Percentiles rank a stretch among this genome's conserved stretches.
Evolutionary conservation across 2,329 filamentous ascomycete genomes (phyloP).

Genomic region (Penicillium sp.): DNA sequence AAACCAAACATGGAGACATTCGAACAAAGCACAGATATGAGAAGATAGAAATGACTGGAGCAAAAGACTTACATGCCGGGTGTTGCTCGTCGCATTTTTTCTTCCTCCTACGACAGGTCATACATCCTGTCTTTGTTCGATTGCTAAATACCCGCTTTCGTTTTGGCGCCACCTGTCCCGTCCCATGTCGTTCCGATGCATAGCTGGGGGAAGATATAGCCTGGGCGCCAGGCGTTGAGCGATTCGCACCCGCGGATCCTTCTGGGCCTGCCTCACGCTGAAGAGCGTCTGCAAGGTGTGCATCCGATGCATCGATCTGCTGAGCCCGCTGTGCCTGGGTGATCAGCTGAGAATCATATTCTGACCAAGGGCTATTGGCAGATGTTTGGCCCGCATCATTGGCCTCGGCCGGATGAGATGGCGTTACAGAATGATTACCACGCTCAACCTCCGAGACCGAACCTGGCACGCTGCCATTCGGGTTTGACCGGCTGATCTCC

Average conservation of each 20-base stretch:
- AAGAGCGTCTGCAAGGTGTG: conserved; percentile 51
- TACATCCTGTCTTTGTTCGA: conserved; percentile 89
- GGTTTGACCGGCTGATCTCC: conserved; percentile 27
- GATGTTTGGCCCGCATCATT: conserved; percentile 31
- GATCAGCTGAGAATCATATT: conserved; percentile 41
- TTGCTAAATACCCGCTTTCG: conserved; percentile 71
- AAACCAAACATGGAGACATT: no score
- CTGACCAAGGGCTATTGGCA: conserved; percentile 35
- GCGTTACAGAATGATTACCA: conserved; percentile 18
- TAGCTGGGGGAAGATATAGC: conserved; percentile 34
- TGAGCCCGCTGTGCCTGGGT: conserved; percentile 48
- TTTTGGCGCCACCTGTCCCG: conserved; percentile 42
- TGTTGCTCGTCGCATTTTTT: conserved; percentile 98
- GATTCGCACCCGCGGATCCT: conserved; percentile 31
- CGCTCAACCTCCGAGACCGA: conserved; percentile 22
- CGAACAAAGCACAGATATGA: neutral
- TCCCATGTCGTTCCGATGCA: conserved; percentile 32
- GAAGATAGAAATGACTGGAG: conserved; percentile 2
- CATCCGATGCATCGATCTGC: conserved; percentile 47
- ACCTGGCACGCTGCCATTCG: conserved; percentile 18
- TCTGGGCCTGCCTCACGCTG: conserved; percentile 48
- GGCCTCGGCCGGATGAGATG: conserved; percentile 27
- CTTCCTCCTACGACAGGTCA: conserved; percentile 86
- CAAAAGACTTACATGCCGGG: conserved; percentile 69
- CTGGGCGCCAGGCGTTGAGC: conserved; percentile 34